Conservation (phyloP, 176 grass and related monocot genomes). For the Eragrostis curvula region DNA sequence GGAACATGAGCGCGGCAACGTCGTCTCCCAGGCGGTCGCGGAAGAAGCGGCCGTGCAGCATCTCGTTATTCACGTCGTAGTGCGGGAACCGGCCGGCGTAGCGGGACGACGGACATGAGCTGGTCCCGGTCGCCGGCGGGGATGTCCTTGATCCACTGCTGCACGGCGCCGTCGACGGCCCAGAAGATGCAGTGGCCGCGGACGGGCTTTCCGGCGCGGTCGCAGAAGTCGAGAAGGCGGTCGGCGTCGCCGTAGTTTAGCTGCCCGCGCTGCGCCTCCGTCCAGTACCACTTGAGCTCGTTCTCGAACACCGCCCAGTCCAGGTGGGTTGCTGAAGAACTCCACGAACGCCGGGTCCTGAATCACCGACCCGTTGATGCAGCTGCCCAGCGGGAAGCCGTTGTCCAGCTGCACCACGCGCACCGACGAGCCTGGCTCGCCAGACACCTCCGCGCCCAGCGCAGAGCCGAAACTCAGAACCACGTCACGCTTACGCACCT, state of each 20-base stretch:
- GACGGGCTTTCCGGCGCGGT: constrained; percentile 38
- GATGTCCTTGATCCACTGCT: constrained; percentile 56
- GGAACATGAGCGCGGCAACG: constrained; percentile 61
- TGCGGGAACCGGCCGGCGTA: constrained; percentile 69
- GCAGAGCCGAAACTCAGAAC: constrained; percentile 46
- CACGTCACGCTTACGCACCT: constrained; percentile 68
- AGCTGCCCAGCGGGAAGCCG: constrained; percentile 72
- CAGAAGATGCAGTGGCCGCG: constrained; percentile 82
- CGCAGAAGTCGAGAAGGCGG: constrained; percentile 67
- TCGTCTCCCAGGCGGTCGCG: constrained; percentile 58
- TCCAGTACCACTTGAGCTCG: constrained; percentile 96
- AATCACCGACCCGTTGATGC: constrained; percentile 49
- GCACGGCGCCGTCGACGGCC: constrained; percentile 57
- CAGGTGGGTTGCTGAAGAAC: constrained; percentile 60
- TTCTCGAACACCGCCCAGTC: constrained; percentile 90
- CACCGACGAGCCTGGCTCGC: constrained; percentile 31
- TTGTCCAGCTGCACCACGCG: constrained; percentile 60
- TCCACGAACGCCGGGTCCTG: constrained; percentile 52
- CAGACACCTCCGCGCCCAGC: constrained; percentile 16
- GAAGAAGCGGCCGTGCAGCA: constrained; percentile 75
- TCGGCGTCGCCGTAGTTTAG: constrained; percentile 74
- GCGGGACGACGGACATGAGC: constrained; percentile 46
- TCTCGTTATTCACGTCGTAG: constrained; percentile 92
- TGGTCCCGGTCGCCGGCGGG: constrained; percentile 17
- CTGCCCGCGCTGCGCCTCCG: constrained; percentile 61